Evolutionary conservation across 345 rosid species (phyloP).

Genomic region (Populus ilicifolia): DNA sequence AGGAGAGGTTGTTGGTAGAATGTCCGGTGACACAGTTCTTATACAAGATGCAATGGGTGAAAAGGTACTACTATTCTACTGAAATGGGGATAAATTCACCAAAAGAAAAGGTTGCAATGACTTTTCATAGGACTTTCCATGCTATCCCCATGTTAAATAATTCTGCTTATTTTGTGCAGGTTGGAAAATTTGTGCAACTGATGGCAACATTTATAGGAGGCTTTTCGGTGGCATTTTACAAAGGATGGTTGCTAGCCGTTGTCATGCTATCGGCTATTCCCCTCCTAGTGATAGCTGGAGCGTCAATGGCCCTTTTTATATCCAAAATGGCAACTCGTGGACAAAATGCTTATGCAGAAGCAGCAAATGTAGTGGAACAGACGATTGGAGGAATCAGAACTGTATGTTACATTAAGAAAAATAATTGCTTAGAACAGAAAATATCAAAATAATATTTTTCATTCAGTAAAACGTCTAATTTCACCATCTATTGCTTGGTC

Average conservation of each 20-base stretch:
- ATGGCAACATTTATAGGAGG: conserved; percentile 29
- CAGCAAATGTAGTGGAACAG: conserved; percentile 26
- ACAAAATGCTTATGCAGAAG: conserved; percentile 29
- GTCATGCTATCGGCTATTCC: conserved; percentile 31
- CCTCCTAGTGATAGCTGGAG: conserved; percentile 23
- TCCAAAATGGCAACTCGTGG: conserved; percentile 24
- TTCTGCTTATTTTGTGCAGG: conserved; percentile 16
- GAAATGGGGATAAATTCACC: neutral
- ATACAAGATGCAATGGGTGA: conserved; percentile 51
- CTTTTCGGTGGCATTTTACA: conserved; percentile 22
- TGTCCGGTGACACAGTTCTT: conserved; percentile 44
- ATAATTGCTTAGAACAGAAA: neutral
- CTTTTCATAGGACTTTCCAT: neutral
- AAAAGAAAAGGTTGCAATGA: neutral
- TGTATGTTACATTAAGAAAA: conserved; percentile 6
- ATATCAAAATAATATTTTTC: neutral
- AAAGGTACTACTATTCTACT: conserved; percentile 31
- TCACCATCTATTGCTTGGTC: neutral
- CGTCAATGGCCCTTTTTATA: conserved; percentile 19
- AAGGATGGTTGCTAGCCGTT: conserved; percentile 30
- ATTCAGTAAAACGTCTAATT: neutral
- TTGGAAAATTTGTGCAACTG: conserved; percentile 30
- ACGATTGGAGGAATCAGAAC: conserved; percentile 30
- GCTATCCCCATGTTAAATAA: neutral
- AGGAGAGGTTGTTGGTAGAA: conserved; percentile 38